Evolutionary conservation across 2,329 filamentous ascomycete genomes (phyloP), one percentile per base, ranked within the genome.

Genomic region (Fusarium zealandicum): DNA sequence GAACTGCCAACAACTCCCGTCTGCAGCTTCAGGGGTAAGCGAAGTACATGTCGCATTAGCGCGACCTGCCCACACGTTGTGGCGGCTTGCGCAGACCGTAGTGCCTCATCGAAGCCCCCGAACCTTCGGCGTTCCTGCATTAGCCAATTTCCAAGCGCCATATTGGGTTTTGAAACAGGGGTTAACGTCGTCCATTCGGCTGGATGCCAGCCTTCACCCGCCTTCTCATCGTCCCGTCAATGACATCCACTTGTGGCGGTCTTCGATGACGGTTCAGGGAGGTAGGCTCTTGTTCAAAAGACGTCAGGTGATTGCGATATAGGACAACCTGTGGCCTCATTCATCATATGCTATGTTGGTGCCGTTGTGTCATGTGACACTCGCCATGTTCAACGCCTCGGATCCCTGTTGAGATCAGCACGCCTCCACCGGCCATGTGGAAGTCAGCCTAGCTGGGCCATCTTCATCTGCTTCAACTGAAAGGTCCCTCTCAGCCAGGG

Each of bases 81-180:
- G 63, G 62, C 64, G 56, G 48, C 57, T 63, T 69, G 59, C 57
- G 47, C 39, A 54, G 41, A 51, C 38, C 22, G 43, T 63, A 45
- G 63, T 57, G 63, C 54, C 56, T 60, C 54, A 62, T 62, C 49
- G 54, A 66, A 64, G 53, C 61, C 51, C 20, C 60, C 54, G 58
- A 61, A 51, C 61, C 59, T 59, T 54, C 53, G 59, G 47, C 38
- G 68, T 69, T 65, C 68, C 68, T 70, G 66, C 68, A 69, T 70
- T 69, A 69, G 68, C 61, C 48, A 61, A 62, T 55, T 65, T 63
- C 46, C 59, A 58, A 61, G 53, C 41, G 42, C 63, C 51, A 61
- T 59, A 51, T 50, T 59, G 44, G 35, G 46, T 48, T 54, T 60
- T 69, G 65, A 70, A 70, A 69, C 68, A 69, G 57, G 62, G 62